A percentile compares a stretch with the other conserved stretches of the same genome.
Evolutionary conservation across 768 basidiomycete genomes (phyloP).

Genomic region (Clathrus columnatus): DNA sequence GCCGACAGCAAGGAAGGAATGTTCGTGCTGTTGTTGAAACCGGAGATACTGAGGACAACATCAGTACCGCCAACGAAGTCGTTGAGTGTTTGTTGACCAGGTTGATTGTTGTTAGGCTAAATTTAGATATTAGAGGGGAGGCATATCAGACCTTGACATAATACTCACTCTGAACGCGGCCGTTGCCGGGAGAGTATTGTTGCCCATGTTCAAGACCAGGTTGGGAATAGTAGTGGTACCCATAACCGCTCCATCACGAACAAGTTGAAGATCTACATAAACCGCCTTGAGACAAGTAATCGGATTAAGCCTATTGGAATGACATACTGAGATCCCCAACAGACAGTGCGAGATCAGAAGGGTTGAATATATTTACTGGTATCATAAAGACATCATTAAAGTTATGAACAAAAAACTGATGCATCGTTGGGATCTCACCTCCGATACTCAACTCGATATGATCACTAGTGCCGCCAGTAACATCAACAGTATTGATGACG

Average conservation of each 20-base stretch:
- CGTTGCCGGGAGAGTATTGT: slow-evolving; percentile 44
- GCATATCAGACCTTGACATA: neutral
- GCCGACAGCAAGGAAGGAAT: slow-evolving; percentile 51
- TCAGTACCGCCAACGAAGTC: slow-evolving; percentile 62
- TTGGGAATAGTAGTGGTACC: slow-evolving; percentile 58
- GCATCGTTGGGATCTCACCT: slow-evolving; percentile 26
- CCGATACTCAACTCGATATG: slow-evolving; percentile 52
- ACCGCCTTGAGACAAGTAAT: neutral
- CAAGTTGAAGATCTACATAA: slow-evolving; percentile 47
- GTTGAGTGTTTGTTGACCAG: slow-evolving; percentile 54
- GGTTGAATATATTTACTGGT: slow-evolving; percentile 55
- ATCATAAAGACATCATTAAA: neutral
- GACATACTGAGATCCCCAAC: slow-evolving; percentile 56
- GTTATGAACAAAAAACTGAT: neutral
- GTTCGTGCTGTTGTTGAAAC: slow-evolving; percentile 51
- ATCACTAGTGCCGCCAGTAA: slow-evolving; percentile 51
- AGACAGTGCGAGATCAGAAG: slow-evolving; percentile 52
- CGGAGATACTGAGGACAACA: slow-evolving; percentile 46
- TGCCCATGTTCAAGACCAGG: slow-evolving; percentile 48
- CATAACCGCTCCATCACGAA: slow-evolving; percentile 39
- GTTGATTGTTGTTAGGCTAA: slow-evolving; percentile 51
- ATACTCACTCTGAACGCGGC: slow-evolving; percentile 41
- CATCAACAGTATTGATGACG: slow-evolving; percentile 52
- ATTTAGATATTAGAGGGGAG: slow-evolving; percentile 9
- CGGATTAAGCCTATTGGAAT: neutral